Percentiles rank a stretch among this genome's conserved stretches.
These are phyloP conservation scores for Staphylotrichum longicolle DNA, from an alignment of 495 filamentous ascomycete genomes.

Conservation along the genomic window DNA sequence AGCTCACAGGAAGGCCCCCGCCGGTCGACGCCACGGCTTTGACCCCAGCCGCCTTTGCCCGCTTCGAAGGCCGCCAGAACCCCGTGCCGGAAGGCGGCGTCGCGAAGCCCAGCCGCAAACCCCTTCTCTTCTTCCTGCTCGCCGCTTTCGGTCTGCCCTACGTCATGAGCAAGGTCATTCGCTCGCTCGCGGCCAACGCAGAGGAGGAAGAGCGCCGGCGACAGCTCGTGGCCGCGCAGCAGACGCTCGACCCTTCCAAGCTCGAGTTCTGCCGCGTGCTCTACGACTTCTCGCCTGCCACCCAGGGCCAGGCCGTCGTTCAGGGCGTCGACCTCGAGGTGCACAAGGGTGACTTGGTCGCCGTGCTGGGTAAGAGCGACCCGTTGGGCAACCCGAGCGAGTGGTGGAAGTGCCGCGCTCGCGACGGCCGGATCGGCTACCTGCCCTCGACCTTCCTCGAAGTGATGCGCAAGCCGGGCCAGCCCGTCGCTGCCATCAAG, in stretches of 20 bases:
- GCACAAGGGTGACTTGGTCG: slow-evolving; percentile 93
- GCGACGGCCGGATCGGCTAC: slow-evolving; percentile 88
- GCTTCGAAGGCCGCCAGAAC: slow-evolving; percentile 66
- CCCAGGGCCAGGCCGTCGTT: slow-evolving; percentile 52
- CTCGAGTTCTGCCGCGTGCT: slow-evolving; percentile 92
- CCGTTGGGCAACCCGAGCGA: slow-evolving; percentile 87
- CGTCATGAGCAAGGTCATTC: slow-evolving; percentile 92
- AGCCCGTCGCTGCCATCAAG: slow-evolving; percentile 51
- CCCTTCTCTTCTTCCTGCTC: slow-evolving; percentile 90
- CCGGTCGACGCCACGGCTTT: slow-evolving; percentile 83
- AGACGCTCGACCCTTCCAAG: slow-evolving; percentile 75
- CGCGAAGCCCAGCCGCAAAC: slow-evolving; percentile 82
- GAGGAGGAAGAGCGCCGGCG: slow-evolving; percentile 72
- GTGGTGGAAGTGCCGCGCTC: slow-evolving; percentile 96
- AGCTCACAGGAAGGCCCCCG: slow-evolving; percentile 87
- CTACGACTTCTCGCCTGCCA: slow-evolving; percentile 87
- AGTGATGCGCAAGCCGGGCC: slow-evolving; percentile 61
- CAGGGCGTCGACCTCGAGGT: slow-evolving; percentile 85
- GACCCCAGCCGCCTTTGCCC: slow-evolving; percentile 84
- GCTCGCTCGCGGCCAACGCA: slow-evolving; percentile 73
- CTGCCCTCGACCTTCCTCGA: slow-evolving; percentile 88
- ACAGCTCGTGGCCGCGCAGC: slow-evolving; percentile 44
- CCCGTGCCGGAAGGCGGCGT: slow-evolving; percentile 42
- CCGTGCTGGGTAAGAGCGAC: slow-evolving; percentile 88
- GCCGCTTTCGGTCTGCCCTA: slow-evolving; percentile 95